Base-by-base conservation (phyloP, 139 green algal genomes). In the Tetratostichococcus sp. region DNA sequence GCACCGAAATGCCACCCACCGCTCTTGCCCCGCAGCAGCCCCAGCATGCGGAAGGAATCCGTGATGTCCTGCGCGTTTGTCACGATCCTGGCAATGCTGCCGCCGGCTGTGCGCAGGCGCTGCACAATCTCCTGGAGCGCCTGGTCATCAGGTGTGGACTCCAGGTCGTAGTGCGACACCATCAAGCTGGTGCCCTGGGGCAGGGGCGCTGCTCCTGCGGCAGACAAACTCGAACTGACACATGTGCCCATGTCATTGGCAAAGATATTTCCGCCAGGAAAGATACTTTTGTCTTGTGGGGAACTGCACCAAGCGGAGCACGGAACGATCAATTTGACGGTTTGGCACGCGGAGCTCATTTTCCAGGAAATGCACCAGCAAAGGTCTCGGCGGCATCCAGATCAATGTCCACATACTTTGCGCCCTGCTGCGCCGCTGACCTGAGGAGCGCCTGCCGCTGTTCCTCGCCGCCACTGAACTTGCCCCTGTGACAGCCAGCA, bases 31-130 rank as follows among this genome's bases (percentile, higher is more conserved):
- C 19, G 14, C 39, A 94, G 80, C 71, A 97, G 79, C 11, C 75
- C 80, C 70, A 98, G 86, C 77, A 99, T 79, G 42, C 79, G 74
- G 1, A 76, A 70, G 1, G 82, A 74, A 72, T 98, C 94, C 0
- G 75, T 81, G 62, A 97, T 93, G 82, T 96, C 88, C 23, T 84
- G 87, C 5, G 91, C 95, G 65, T 89, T 97, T 11, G 88, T 91
- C 0, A 94, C 95, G 66, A 99, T 87, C 83, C 98, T 98, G 14
- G 50, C 14, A 2, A 62, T 26, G 50, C 19, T 26, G 19, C 50
- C 50, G 19, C 50, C 50, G 2, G 50, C 50, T 2, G 2, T 26
- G 2, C 26, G 50, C 50, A 62, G 50, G 11, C 50, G 14, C 17
- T 26, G 11, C 19, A 26, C 17, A 8, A 62, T 2, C 50, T 62